Evolutionary conservation across 106 monocot species (phyloP).

Genomic region (Allium sativum): DNA sequence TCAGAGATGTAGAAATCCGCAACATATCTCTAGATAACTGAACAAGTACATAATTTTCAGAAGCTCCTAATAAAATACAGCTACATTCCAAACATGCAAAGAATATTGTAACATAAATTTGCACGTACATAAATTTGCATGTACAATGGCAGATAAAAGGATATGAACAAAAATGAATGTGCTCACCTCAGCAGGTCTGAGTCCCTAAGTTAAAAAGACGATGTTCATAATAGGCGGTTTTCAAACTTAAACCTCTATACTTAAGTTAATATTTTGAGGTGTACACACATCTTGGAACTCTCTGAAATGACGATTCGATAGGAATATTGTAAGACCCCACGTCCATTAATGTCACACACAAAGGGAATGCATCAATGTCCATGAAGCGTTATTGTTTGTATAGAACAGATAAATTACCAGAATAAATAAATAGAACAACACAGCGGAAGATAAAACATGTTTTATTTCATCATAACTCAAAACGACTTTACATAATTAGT

Average conservation of each 20-base stretch:
- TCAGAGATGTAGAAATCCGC: slow-evolving; percentile 78
- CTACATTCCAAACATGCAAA: no score
- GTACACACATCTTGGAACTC: slow-evolving; percentile 76
- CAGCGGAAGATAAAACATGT: no score
- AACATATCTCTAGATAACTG: slow-evolving; percentile 41
- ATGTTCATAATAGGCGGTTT: slow-evolving; percentile 42
- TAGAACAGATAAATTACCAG: no score
- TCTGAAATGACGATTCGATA: slow-evolving; percentile 60
- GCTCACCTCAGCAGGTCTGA: slow-evolving; percentile 48
- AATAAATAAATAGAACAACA: no score
- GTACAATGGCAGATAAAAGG: background rate
- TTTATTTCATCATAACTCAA: no score
- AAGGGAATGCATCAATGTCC: no score
- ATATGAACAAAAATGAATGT: no score
- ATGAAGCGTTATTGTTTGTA: no score
- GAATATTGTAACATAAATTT: no score
- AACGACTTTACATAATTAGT: no score
- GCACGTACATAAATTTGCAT: no score
- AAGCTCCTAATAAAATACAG: background rate
- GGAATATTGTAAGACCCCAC: slow-evolving; percentile 56
- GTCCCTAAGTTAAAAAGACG: slow-evolving; percentile 56
- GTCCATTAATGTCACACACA: no score
- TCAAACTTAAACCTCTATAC: slow-evolving; percentile 56
- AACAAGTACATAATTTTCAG: background rate
- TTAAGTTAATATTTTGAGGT: slow-evolving; percentile 68